Percentiles rank a stretch among this genome's conserved stretches.
These are phyloP conservation scores for Brassica balearica DNA, from an alignment of 441 rosid species.

Conservation along the genomic window DNA sequence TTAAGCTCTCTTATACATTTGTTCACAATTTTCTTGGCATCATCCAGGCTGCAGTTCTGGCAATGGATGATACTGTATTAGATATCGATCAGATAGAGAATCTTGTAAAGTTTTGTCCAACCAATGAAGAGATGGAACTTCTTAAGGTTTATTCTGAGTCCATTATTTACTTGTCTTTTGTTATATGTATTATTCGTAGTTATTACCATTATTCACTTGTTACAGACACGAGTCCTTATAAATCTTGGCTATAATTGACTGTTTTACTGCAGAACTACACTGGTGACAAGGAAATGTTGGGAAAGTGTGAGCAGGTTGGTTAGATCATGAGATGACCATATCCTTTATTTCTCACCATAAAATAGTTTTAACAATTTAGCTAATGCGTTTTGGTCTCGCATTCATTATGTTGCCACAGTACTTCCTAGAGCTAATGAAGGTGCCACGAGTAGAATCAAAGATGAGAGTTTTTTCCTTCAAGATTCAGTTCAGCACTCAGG, in stretches of 20 bases:
- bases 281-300: constrained; percentile 78
- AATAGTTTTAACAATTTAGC: not conserved
- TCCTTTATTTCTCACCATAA: not conserved
- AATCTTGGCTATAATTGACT: constrained; percentile 22
- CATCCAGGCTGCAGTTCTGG: constrained; percentile 52
- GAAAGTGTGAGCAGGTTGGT: constrained; percentile 97
- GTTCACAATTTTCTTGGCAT: constrained; percentile 10
- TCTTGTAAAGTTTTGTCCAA: constrained; percentile 93
- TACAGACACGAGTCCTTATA: constrained; percentile 23
- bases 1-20: constrained; percentile 10
- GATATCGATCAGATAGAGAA: constrained; percentile 77
- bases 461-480: constrained; percentile 92
- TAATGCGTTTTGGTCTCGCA: constrained; percentile 15
- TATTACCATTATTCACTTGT: not conserved
- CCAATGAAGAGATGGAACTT: constrained; percentile 96
- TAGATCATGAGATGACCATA: constrained; percentile 1
- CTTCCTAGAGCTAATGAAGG: constrained; percentile 95
- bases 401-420: constrained; percentile 51
- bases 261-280: constrained; percentile 61
- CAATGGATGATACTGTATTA: constrained; percentile 5
- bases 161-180: not conserved
- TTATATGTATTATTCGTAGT: too few species aligned
- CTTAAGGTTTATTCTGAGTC: constrained; percentile 64
- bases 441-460: constrained; percentile 96
- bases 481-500: constrained; percentile 94